phyloP scores from a whole-genome alignment of 1,139 yeast genomes.

The Geotrichum citri-aurantii region DNA sequence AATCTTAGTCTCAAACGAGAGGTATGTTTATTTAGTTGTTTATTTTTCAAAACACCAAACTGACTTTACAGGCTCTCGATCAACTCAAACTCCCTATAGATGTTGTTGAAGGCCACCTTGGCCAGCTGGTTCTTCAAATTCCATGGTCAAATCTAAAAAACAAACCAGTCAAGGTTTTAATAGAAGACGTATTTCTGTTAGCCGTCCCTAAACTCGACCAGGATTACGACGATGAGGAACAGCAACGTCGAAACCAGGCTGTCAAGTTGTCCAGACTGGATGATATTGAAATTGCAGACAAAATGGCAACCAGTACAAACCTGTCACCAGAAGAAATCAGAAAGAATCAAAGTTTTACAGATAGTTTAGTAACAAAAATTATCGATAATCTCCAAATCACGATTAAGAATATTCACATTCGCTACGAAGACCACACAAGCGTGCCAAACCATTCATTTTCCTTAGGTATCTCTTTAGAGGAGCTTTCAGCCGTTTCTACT shows the following conservation, averaged over 20 bases:
- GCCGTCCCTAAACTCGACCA: conserved; percentile 64
- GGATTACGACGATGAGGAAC: conserved; percentile 59
- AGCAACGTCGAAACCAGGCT: conserved; percentile 54
- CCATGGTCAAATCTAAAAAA: conserved; percentile 96
- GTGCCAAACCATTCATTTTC: conserved; percentile 60
- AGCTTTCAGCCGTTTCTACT: conserved; percentile 87
- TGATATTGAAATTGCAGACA: conserved; percentile 51
- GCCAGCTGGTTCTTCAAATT: conserved; percentile 81
- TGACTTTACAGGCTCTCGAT: conserved; percentile 59
- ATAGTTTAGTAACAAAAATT: conserved; percentile 78
- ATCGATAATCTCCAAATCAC: conserved; percentile 93
- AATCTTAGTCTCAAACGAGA: conserved; percentile 73
- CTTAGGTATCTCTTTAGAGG: conserved; percentile 74
- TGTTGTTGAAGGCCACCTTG: conserved; percentile 87
- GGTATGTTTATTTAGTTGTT: conserved; percentile 26
- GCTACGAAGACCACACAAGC: conserved; percentile 71
- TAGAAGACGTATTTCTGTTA: conserved; percentile 79
- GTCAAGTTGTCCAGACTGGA: conserved; percentile 64
- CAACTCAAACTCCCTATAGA: conserved; percentile 78
- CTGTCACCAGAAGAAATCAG: conserved; percentile 42
- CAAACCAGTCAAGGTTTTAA: conserved; percentile 85
- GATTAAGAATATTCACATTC: conserved; percentile 80
- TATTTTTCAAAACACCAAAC: background rate
- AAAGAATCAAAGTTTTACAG: conserved; percentile 74
- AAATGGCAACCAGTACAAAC: conserved; percentile 24